Percentiles rank a stretch among this genome's conserved stretches.
Conservation (phyloP, 371 early-diverging fungal species). For the Rhizopus delemar region DNA sequence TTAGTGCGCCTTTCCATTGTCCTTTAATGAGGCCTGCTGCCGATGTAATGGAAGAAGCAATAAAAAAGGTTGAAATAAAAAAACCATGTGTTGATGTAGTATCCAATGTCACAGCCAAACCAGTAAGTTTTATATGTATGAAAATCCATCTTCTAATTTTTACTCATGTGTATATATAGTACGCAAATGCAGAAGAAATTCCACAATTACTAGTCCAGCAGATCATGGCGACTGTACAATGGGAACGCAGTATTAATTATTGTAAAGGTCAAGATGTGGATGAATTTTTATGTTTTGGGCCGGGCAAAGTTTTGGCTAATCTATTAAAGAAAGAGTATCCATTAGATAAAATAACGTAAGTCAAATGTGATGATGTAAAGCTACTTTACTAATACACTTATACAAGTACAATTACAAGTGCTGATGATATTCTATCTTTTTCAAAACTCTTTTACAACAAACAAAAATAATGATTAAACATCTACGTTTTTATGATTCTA, state of each 20-base stretch:
- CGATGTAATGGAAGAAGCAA: constrained; percentile 68
- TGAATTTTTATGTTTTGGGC: constrained; percentile 86
- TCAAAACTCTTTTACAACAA: background rate
- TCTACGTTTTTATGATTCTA: too few species aligned
- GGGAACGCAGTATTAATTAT: constrained; percentile 83
- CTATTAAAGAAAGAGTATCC: constrained; percentile 87
- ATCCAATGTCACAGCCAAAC: constrained; percentile 88
- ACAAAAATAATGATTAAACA: background rate
- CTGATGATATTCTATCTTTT: constrained; percentile 41
- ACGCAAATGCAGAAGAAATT: constrained; percentile 58
- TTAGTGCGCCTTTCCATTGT: constrained; percentile 92
- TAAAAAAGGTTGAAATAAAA: constrained; percentile 63
- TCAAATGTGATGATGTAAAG: background rate
- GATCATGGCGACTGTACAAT: constrained; percentile 84
- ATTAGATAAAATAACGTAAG: constrained; percentile 64
- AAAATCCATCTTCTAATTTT: background rate
- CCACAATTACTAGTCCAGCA: constrained; percentile 73
- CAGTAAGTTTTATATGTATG: constrained; percentile 55
- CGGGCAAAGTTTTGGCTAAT: constrained; percentile 87
- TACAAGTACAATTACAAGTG: constrained; percentile 41
- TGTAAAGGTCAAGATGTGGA: constrained; percentile 76
- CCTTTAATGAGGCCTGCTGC: constrained; percentile 86
- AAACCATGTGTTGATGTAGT: constrained; percentile 79
- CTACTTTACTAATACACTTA: background rate
- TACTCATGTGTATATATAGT: constrained; percentile 19